These are phyloP conservation scores for Vitellaria paradoxa DNA, from an alignment of 179 eudicot species.

Conservation along the genomic window DNA sequence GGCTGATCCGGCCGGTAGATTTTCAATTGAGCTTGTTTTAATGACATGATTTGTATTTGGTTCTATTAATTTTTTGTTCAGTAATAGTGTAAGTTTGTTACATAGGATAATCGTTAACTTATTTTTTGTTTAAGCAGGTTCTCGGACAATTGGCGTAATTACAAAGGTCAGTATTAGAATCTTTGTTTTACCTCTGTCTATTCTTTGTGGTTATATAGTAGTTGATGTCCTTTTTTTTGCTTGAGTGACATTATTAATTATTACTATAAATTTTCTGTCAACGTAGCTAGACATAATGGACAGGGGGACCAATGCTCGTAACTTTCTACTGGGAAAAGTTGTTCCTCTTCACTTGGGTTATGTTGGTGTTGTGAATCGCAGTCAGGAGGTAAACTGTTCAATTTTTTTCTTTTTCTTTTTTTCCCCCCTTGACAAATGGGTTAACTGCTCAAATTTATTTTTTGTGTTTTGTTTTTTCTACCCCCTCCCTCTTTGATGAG, in stretches of 20 bases:
- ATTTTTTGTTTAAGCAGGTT: slow-evolving; percentile 21
- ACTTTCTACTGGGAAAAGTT: slow-evolving; percentile 31
- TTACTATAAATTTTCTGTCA: neutral
- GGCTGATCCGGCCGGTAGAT: slow-evolving; percentile 35
- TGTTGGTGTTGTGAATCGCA: slow-evolving; percentile 38
- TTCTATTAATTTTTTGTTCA: neutral
- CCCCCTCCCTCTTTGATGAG: too few relatives aligned
- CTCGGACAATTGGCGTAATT: slow-evolving; percentile 38
- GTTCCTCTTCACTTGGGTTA: slow-evolving; percentile 37
- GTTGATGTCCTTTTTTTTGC: neutral
- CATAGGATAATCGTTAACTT: neutral
- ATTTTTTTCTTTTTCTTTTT: too few relatives aligned
- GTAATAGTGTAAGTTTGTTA: neutral
- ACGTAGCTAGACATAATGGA: slow-evolving; percentile 37
- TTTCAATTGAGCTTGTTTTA: neutral
- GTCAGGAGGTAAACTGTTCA: slow-evolving; percentile 32
- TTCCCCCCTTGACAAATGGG: neutral
- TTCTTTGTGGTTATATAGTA: neutral
- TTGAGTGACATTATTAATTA: neutral
- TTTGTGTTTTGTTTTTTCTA: neutral
- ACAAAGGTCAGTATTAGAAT: slow-evolving; percentile 26
- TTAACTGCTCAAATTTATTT: too few relatives aligned
- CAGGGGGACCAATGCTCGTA: slow-evolving; percentile 33
- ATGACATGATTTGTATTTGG: slow-evolving; percentile 3
- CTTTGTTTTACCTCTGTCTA: neutral